Conservation (phyloP, 371 early-diverging fungal genomes). For the Coemansia sp. region DNA sequence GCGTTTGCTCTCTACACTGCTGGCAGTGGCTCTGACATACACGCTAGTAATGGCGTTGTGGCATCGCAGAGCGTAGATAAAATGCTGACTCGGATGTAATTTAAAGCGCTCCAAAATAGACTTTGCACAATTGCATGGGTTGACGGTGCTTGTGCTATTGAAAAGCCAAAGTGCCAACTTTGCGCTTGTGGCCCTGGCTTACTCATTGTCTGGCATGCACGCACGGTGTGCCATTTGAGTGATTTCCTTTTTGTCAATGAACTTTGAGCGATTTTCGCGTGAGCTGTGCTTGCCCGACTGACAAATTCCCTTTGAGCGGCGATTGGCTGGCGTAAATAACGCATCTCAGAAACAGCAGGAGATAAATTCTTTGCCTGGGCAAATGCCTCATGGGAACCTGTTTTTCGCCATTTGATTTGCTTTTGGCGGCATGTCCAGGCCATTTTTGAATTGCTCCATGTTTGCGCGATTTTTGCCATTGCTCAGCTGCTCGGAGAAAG, state of each 20-base stretch:
- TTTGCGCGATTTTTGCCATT: slow-evolving; percentile 7
- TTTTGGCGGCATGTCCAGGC: not conserved
- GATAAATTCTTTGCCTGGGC: not conserved
- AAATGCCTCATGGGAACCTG: not conserved
- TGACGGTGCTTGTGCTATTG: not conserved
- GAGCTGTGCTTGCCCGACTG: not conserved
- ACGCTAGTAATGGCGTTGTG: slow-evolving; percentile 1
- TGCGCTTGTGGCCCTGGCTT: no score
- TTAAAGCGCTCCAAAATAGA: not conserved
- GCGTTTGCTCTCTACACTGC: not conserved
- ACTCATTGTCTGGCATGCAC: no score
- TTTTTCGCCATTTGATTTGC: not conserved
- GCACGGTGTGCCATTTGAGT: no score
- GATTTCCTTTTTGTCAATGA: no score
- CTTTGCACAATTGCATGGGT: not conserved
- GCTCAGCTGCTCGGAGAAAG: not conserved
- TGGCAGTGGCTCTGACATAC: slow-evolving; percentile 6
- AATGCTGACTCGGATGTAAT: not conserved
- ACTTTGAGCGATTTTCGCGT: not conserved
- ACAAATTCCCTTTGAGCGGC: not conserved
- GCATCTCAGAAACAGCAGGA: not conserved
- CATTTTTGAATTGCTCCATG: not conserved
- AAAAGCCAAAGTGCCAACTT: no score
- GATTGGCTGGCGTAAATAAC: slow-evolving; percentile 8
- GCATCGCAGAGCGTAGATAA: not conserved